Conservation (phyloP, 129 eudicot species). For the Centella asiatica region DNA sequence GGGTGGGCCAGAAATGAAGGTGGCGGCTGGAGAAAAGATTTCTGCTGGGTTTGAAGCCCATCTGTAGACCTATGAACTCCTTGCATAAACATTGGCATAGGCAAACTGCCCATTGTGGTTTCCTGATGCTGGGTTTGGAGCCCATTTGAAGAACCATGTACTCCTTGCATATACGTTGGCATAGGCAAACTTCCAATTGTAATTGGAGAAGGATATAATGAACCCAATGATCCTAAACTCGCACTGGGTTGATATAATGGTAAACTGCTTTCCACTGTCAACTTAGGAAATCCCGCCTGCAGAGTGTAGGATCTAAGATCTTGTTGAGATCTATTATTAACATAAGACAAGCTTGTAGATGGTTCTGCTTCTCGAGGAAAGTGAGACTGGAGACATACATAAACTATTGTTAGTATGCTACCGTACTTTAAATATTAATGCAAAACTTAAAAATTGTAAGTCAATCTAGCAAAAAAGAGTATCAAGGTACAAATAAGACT, state of each 20-base stretch:
- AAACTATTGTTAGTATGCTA: background rate
- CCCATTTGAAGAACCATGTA: slow-evolving; percentile 22
- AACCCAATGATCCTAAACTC: slow-evolving; percentile 14
- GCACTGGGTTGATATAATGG: slow-evolving; percentile 29
- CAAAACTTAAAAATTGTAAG: background rate
- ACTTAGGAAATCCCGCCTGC: slow-evolving; percentile 13
- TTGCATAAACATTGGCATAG: slow-evolving; percentile 20
- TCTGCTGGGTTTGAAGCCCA: slow-evolving; percentile 26
- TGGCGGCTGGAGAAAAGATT: slow-evolving; percentile 21
- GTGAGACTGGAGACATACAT: slow-evolving; percentile 18
- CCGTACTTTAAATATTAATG: background rate
- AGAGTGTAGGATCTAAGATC: slow-evolving; percentile 14
- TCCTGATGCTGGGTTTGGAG: slow-evolving; percentile 28
- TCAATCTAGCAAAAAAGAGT: background rate
- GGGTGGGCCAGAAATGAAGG: slow-evolving; percentile 19
- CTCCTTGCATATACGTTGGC: slow-evolving; percentile 23
- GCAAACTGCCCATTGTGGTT: slow-evolving; percentile 10
- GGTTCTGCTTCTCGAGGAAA: slow-evolving; percentile 21
- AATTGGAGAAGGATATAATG: slow-evolving; percentile 5
- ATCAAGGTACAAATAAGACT: background rate
- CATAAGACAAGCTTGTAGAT: slow-evolving; percentile 17
- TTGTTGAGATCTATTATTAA: background rate
- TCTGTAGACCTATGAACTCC: slow-evolving; percentile 24
- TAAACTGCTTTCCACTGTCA: slow-evolving; percentile 9
- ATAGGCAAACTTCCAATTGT: slow-evolving; percentile 11